Conservation (phyloP, 2,329 filamentous ascomycete genomes). For the Phialemoniopsis sp. region DNA sequence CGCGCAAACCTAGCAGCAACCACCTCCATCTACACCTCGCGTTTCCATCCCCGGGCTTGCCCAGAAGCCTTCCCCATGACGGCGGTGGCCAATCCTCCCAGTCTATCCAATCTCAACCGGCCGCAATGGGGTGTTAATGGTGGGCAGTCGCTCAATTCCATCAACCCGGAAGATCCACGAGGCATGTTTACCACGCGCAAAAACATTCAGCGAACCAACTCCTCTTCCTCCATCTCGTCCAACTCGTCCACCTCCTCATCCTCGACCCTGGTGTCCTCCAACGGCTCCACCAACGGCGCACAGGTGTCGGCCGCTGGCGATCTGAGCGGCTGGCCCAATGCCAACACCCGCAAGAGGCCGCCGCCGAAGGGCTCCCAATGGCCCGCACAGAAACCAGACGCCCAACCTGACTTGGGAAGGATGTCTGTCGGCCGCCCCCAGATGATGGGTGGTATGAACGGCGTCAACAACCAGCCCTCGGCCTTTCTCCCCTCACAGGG, state of each 20-base stretch:
- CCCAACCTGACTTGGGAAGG: constrained; percentile 42
- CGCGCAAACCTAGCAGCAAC: constrained; percentile 1
- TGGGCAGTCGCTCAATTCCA: constrained; percentile 51
- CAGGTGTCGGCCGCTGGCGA: constrained; percentile 41
- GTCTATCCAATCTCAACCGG: constrained; percentile 59
- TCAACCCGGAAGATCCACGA: constrained; percentile 80
- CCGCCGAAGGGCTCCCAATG: constrained; percentile 43
- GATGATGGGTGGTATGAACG: constrained; percentile 37
- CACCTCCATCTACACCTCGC: constrained; percentile 13
- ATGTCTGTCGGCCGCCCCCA: constrained; percentile 29
- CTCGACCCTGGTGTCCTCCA: constrained; percentile 57
- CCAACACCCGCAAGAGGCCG: constrained; percentile 45
- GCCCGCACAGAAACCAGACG: constrained; percentile 44
- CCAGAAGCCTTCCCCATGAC: constrained; percentile 49
- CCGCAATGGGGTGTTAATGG: constrained; percentile 63
- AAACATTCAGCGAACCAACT: constrained; percentile 80
- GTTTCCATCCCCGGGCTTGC: constrained; percentile 7
- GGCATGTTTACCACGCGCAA: constrained; percentile 91
- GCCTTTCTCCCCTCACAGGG: constrained; percentile 30
- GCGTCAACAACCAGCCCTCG: constrained; percentile 30
- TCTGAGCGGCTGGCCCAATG: constrained; percentile 46
- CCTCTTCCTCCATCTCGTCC: constrained; percentile 79
- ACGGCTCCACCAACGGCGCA: constrained; percentile 57
- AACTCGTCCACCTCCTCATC: constrained; percentile 54
- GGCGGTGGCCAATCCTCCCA: constrained; percentile 62